phyloP scores from a whole-genome alignment of 2,329 filamentous ascomycete species.

The Sphaerostilbella broomeana region DNA sequence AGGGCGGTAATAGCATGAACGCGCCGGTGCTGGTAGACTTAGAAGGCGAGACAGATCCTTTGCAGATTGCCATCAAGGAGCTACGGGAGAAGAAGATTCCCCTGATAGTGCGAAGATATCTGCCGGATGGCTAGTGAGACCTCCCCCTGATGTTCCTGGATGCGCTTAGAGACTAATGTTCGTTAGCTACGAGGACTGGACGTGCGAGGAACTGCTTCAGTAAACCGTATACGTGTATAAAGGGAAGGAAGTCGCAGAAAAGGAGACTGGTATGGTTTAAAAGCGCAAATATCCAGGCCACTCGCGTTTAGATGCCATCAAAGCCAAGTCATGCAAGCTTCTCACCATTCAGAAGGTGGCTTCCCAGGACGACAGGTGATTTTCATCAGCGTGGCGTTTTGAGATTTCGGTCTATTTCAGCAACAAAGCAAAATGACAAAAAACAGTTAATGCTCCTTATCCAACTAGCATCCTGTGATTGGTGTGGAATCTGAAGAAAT shows the following conservation, averaged over 20 bases:
- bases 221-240: slow-evolving; percentile 23
- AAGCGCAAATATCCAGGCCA: not conserved
- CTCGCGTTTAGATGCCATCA: not conserved
- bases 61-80: slow-evolving; percentile 97
- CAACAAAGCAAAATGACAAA: not conserved
- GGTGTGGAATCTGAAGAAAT: too few species aligned
- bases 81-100: slow-evolving; percentile 98
- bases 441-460: not conserved
- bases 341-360: slow-evolving; percentile 6
- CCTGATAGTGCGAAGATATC: slow-evolving; percentile 85
- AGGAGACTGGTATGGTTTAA: not conserved
- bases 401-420: slow-evolving; percentile 16
- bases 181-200: slow-evolving; percentile 96
- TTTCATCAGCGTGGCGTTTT: slow-evolving; percentile 33
- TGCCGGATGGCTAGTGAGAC: slow-evolving; percentile 91
- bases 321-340: too few species aligned
- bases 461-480: too few species aligned
- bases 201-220: slow-evolving; percentile 85
- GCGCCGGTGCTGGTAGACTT: slow-evolving; percentile 93
- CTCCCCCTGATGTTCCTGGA: not conserved
- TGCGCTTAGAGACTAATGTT: slow-evolving; percentile 12
- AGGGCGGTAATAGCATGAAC: slow-evolving; percentile 74
- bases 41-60: slow-evolving; percentile 93
- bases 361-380: slow-evolving; percentile 21
- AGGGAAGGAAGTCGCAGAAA: not conserved